Evolutionary conservation across 805 yeast genomes (phyloP).

Genomic region (Tetrapisispora taiwanensis): DNA sequence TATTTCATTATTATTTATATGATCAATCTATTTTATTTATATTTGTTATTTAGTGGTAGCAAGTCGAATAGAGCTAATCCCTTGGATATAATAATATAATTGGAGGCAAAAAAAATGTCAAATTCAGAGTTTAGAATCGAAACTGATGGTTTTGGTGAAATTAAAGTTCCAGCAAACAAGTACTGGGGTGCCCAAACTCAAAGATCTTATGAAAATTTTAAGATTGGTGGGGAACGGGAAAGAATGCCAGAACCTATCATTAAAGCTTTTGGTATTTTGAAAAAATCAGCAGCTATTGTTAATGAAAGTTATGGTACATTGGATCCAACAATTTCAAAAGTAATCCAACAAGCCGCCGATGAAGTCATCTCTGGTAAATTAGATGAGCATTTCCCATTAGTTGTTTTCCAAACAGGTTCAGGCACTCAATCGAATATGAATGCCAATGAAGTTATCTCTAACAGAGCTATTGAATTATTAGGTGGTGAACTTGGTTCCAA

Average conservation of each 20-base stretch:
- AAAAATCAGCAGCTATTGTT: conserved; percentile 90
- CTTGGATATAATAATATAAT: no score
- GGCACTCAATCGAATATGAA: conserved; percentile 99
- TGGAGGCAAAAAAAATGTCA: no score
- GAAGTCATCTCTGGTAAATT: conserved; percentile 91
- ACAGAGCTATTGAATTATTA: conserved; percentile 92
- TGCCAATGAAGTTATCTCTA: conserved; percentile 96
- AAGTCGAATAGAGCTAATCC: no score
- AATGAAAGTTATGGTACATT: conserved; percentile 71
- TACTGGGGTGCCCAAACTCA: conserved; percentile 99
- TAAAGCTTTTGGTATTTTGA: conserved; percentile 84
- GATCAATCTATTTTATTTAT: no score
- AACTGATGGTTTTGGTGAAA: conserved; percentile 94
- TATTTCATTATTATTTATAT: no score
- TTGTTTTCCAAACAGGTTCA: conserved; percentile 97
- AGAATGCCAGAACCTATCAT: conserved; percentile 86
- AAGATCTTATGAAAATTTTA: conserved; percentile 86
- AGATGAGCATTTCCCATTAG: conserved; percentile 91
- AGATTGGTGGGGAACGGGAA: conserved; percentile 86
- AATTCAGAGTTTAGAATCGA: conserved; percentile 45
- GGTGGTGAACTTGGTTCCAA: conserved; percentile 92
- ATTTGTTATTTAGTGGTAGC: no score
- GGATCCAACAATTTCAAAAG: conserved; percentile 73
- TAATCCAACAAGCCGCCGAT: conserved; percentile 88
- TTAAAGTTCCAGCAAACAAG: conserved; percentile 74